Base-by-base conservation (phyloP, 2,329 filamentous ascomycete species). In the Colletotrichum orbiculare region DNA sequence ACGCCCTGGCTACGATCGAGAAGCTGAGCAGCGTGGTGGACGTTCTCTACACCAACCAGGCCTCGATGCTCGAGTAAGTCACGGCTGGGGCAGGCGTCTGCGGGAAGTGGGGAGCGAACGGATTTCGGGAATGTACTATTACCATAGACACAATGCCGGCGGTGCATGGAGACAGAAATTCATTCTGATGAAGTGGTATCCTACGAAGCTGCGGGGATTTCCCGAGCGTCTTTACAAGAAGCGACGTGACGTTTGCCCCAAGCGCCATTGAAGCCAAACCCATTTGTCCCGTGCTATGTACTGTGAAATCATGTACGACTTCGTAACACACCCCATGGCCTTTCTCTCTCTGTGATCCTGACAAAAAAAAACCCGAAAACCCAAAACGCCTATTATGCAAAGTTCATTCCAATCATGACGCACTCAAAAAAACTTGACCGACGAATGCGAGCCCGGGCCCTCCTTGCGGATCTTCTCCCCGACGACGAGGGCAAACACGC, bases 1-100 rank as follows among this genome's bases (percentile, higher is more conserved):
- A 94, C 11, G 96, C 96, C 4, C 83, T 99, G 74, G 89, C 93
- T 68, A 99, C 96, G 3, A 97, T 99, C 71, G 95, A 97, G 77
- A 98, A 97, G 88, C 81, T 99, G 78, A 95, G 94, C 83, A 96
- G 91, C 76, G 96, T 99, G 70, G 96, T 99, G 69, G 96, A 99
- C 79, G 93, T 97, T 71, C 83, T 99, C 74, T 99, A 98, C 85
- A 94, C 93, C 69, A 98, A 97, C 84, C 95, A 99, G 83, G 96
- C 96, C 54, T 97, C 93, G 66, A 84, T 96, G 85, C 84, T 99
- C 72, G 96, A 99, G 86, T 99, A 89, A 57, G 53, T 34, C 15
- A 50, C 38, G n/a, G 59, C 46, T 25, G 5, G 4, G 42, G 13
- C 41, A 47, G 59, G 63, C 63, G 59, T 66, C 62, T n/a, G 56